A percentile compares a stretch with the other conserved stretches of the same genome.
Conservation (phyloP, 139 green algal species). For the Picochlorum sp. region DNA sequence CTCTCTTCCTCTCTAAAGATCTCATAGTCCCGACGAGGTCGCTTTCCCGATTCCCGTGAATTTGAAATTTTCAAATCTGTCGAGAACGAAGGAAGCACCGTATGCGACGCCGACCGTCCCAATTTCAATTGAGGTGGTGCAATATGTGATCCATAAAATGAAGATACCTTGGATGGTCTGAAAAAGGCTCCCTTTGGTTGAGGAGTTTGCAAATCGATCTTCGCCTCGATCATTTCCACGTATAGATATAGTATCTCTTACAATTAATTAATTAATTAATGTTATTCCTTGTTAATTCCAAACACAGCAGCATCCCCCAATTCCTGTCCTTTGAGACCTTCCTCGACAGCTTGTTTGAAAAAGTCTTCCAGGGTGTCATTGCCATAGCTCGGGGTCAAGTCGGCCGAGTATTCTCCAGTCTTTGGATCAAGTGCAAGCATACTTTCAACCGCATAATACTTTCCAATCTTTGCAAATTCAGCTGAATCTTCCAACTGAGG, state of each 20-base stretch:
- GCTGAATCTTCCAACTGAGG: slow-evolving; percentile 53
- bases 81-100: too few species aligned
- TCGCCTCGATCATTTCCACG: not conserved
- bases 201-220: not conserved
- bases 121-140: too few species aligned
- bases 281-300: slow-evolving; percentile 21
- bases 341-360: slow-evolving; percentile 60
- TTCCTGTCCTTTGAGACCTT: slow-evolving; percentile 80
- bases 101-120: too few species aligned
- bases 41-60: not conserved
- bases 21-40: not conserved
- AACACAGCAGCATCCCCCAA: slow-evolving; percentile 69
- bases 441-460: slow-evolving; percentile 95
- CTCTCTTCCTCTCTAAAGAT: slow-evolving; percentile 1
- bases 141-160: too few species aligned
- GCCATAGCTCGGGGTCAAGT: slow-evolving; percentile 86
- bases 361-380: slow-evolving; percentile 91
- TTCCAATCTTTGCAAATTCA: slow-evolving; percentile 91
- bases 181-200: not conserved
- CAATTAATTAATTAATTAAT: too few species aligned
- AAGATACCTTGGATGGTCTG: not conserved
- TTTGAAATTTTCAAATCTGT: too few species aligned
- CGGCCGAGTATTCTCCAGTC: slow-evolving; percentile 61
- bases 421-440: slow-evolving; percentile 90
- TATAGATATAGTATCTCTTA: too few species aligned